Conservation (phyloP, 2,329 filamentous ascomycete genomes). For the Penicillium decumbens region DNA sequence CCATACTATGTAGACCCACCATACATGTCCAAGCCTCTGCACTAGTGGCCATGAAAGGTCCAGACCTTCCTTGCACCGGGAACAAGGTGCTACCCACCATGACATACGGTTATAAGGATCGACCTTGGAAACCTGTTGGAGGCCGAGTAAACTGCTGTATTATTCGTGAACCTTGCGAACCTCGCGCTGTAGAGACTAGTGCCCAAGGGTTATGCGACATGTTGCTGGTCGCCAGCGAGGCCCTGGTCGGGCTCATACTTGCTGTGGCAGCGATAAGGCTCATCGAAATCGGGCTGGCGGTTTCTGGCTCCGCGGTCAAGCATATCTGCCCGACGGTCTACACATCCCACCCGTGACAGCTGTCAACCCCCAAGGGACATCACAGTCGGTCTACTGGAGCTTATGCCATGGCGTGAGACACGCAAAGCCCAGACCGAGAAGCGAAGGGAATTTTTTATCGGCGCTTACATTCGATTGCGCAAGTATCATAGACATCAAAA, state of each 20-base stretch:
- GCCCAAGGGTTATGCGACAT: constrained; percentile 21
- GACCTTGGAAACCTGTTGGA: neutral
- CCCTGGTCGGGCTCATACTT: constrained; percentile 11
- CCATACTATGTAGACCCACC: neutral
- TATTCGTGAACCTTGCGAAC: neutral
- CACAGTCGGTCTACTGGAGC: constrained; percentile 7
- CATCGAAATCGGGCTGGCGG: constrained; percentile 16
- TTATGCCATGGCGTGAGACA: neutral
- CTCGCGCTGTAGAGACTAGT: constrained; percentile 9
- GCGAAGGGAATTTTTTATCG: neutral
- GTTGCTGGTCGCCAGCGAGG: constrained; percentile 15
- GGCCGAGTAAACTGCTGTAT: neutral
- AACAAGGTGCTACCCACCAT: neutral
- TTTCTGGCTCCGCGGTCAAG: constrained; percentile 21
- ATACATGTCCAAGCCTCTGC: neutral
- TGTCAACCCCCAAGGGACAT: constrained; percentile 8
- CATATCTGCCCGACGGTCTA: constrained; percentile 26
- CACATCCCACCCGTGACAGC: constrained; percentile 7
- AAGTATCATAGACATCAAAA: constrained; percentile 19
- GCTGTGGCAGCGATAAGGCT: constrained; percentile 12
- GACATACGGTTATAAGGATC: neutral
- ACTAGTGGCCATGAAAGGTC: neutral
- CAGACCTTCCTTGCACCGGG: neutral
- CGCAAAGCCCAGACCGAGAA: constrained; percentile 9
- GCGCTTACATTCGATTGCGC: constrained; percentile 9